These are phyloP conservation scores for Diaporthe sp. DNA, from an alignment of 2,329 filamentous ascomycete species.

Conservation along the genomic window DNA sequence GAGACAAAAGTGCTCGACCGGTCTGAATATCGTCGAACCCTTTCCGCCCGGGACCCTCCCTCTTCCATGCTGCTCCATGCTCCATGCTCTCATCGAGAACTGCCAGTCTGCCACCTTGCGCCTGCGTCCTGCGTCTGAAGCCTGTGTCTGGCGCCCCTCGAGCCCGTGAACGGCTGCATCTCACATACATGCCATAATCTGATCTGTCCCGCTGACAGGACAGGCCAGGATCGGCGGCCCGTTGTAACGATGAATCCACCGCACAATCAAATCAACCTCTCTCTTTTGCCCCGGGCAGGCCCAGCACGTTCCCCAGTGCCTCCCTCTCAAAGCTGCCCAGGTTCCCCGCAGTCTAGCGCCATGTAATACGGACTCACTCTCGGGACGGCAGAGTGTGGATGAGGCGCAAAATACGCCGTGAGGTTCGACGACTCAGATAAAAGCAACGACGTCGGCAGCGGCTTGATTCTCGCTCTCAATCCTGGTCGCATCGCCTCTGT, in stretches of 20 bases:
- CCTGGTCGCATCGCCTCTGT: constrained; percentile 17
- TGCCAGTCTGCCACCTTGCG: constrained; percentile 19
- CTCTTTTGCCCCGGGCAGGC: background rate
- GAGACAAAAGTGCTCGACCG: constrained; percentile 29
- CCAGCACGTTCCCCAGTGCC: background rate
- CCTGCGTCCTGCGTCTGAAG: background rate
- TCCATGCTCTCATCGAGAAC: constrained; percentile 18
- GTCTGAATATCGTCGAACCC: background rate
- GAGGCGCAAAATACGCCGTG: constrained; percentile 1
- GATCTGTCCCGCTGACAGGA: constrained; percentile 22
- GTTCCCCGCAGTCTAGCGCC: constrained; percentile 29
- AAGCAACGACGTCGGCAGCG: constrained; percentile 18
- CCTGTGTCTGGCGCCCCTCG: background rate
- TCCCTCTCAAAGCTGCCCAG: background rate
- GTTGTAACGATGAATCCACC: constrained; percentile 25
- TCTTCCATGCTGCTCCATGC: constrained; percentile 13
- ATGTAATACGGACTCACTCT: constrained; percentile 18
- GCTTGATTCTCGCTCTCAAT: background rate
- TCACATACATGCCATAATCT: constrained; percentile 21
- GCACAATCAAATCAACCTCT: background rate
- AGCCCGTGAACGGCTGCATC: background rate
- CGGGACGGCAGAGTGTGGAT: constrained; percentile 16
- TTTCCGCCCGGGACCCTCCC: constrained; percentile 3
- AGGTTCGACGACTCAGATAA: constrained; percentile 12
- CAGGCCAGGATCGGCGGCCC: constrained; percentile 28